Evolutionary conservation across 805 yeast species (phyloP).

Genomic region (Metschnikowia henanensis): DNA sequence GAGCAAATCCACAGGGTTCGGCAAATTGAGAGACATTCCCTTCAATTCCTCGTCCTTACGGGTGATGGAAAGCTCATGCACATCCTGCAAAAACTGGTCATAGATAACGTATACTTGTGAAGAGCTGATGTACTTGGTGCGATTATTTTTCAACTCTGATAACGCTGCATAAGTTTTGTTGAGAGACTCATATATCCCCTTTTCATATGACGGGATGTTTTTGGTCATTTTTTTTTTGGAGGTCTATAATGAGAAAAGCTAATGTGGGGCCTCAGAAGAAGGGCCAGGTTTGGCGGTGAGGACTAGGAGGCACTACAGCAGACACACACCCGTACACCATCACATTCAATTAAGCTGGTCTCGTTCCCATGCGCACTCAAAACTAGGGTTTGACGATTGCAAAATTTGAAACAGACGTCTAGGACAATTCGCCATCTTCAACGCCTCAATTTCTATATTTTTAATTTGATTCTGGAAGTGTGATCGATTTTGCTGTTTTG

Average conservation of each 20-base stretch:
- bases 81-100: constrained; percentile 52
- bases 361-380: too few relatives aligned
- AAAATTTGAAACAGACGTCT: too few relatives aligned
- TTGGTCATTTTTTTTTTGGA: constrained; percentile 15
- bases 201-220: constrained; percentile 38
- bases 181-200: constrained; percentile 31
- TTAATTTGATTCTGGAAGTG: too few relatives aligned
- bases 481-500: neutral
- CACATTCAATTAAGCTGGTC: too few relatives aligned
- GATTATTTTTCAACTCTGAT: constrained; percentile 53
- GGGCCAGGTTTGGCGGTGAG: neutral
- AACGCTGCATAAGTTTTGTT: constrained; percentile 27
- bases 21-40: constrained; percentile 36
- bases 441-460: too few relatives aligned
- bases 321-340: neutral
- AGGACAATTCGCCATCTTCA: too few relatives aligned
- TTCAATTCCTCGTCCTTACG: constrained; percentile 49
- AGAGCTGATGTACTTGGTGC: constrained; percentile 63
- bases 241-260: neutral
- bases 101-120: constrained; percentile 64
- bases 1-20: constrained; percentile 64
- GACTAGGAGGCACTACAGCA: too few relatives aligned
- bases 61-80: constrained; percentile 52
- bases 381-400: too few relatives aligned
- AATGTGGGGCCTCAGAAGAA: neutral